These are phyloP conservation scores for Rubia tinctorum DNA, from an alignment of 305 asterid genomes.

Conservation along the genomic window DNA sequence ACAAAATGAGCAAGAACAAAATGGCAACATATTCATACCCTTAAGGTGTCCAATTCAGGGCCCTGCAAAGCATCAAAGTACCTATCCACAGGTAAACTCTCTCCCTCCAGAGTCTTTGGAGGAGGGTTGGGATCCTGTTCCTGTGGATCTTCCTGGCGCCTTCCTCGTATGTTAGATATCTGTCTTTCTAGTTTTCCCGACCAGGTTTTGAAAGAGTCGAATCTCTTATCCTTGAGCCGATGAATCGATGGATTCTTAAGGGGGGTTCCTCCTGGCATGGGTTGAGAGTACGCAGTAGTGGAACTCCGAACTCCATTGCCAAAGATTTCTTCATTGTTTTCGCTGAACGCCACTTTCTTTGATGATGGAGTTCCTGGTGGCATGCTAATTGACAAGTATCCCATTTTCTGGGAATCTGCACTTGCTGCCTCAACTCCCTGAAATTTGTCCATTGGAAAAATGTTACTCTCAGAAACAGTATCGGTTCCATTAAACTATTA, in stretches of 20 bases:
- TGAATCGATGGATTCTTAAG: constrained; percentile 34
- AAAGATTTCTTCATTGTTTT: constrained; percentile 16
- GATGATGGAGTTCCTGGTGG: constrained; percentile 39
- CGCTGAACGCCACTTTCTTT: constrained; percentile 35
- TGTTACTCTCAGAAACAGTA: background rate
- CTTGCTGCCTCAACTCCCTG: constrained; percentile 11
- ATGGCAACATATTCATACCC: constrained; percentile 27
- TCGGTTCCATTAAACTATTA: too few species aligned
- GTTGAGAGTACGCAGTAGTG: constrained; percentile 41
- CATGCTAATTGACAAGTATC: constrained; percentile 60
- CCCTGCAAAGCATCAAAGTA: constrained; percentile 87
- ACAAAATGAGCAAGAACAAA: background rate
- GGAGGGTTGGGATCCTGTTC: constrained; percentile 27
- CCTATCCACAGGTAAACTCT: constrained; percentile 45
- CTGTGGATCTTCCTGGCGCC: constrained; percentile 19
- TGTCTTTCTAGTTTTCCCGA: constrained; percentile 75
- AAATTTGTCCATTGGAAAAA: background rate
- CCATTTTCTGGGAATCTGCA: constrained; percentile 5
- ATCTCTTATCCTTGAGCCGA: constrained; percentile 48
- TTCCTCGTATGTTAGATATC: constrained; percentile 50
- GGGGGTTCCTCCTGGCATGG: constrained; percentile 41
- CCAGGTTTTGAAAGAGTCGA: constrained; percentile 80
- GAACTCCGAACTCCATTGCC: constrained; percentile 10
- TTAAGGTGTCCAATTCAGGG: constrained; percentile 67
- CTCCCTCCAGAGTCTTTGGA: constrained; percentile 31